Evolutionary conservation across 2,329 filamentous ascomycete genomes (phyloP), one percentile per base, ranked within the genome.

Genomic region (Bipolaris victoriae): DNA sequence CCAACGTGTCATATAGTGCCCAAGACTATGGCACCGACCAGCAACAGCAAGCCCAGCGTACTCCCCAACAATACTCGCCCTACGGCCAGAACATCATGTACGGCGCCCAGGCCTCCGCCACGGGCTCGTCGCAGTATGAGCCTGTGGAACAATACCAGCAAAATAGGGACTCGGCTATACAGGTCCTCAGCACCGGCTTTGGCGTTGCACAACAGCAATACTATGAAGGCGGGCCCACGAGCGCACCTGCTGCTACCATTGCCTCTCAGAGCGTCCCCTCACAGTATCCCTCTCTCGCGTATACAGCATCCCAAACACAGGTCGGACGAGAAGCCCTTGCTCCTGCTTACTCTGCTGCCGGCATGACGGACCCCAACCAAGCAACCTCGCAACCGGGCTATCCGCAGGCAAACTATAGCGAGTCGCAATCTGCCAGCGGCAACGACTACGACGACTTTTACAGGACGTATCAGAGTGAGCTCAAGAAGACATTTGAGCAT

Each of bases 121-220:
- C 76, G 81, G 80, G 79, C 76, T 86, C 80, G 82, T 89, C 78
- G 59, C 77, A 82, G 67, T 96, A 96, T 80, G 90, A 94, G 77
- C 81, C 86, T 72, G 86, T 88, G 74, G 84, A 88, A 79, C 88
- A 88, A 73, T 96, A 92, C 80, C 84, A 88, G 81, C 90, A 92
- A 73, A 85, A 89, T 60, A 71, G 72, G 60, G 71, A 74, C 79
- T 86, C 89, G 82, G 86, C 85, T 60, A 86, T 95, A 79, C 90
- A 92, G 75, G 90, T 92, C 79, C 83, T 93, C 76, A 81, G 87
- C 73, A 87, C 79, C 72, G 83, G 84, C 74, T 86, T 92, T 76
- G 83, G 85, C 60, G 83, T 88, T 73, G 83, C 88, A 80, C 88
- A 90, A 73, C 86, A 69, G 57, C 72, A 73, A 68, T 75, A 89